phyloP scores from a whole-genome alignment of 2,329 filamentous ascomycete genomes.

The Phyllosticta paracitricarpa region DNA sequence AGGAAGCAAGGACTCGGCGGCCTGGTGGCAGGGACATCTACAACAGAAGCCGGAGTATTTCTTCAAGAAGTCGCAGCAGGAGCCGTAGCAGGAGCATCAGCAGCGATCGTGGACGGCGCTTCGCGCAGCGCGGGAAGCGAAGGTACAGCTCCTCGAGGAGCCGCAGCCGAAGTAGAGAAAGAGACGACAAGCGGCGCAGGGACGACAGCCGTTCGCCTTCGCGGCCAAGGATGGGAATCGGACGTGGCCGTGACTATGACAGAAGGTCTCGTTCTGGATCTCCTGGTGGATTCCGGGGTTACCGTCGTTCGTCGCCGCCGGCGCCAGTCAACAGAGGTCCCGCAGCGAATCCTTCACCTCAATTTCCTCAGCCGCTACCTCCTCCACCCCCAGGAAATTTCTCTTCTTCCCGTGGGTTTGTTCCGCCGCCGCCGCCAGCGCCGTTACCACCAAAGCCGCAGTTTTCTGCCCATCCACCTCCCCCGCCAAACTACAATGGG shows the following conservation, averaged over 20 bases:
- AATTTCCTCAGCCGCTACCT: background rate
- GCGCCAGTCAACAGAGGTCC: background rate
- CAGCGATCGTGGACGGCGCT: constrained; percentile 1
- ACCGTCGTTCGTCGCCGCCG: constrained; percentile 5
- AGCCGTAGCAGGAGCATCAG: constrained; percentile 9
- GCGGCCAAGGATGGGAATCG: background rate
- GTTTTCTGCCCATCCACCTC: constrained; percentile 4
- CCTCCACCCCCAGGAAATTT: background rate
- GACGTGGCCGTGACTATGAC: background rate
- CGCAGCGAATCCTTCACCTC: background rate
- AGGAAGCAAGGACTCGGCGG: background rate
- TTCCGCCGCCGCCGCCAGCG: background rate
- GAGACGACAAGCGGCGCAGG: constrained; percentile 2
- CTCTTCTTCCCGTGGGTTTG: background rate
- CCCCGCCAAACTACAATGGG: constrained; percentile 8
- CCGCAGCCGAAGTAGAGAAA: constrained; percentile 4
- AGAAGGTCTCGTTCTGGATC: constrained; percentile 3
- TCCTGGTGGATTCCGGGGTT: background rate
- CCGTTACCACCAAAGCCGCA: background rate
- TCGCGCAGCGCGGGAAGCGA: background rate
- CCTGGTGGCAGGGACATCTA: background rate
- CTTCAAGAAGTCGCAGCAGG: constrained; percentile 4
- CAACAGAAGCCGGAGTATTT: constrained; percentile 1
- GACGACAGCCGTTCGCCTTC: constrained; percentile 6
- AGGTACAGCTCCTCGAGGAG: constrained; percentile 6